These are phyloP conservation scores for Cladosporium sp. DNA, from an alignment of 2,329 filamentous ascomycete genomes.

Conservation along the genomic window DNA sequence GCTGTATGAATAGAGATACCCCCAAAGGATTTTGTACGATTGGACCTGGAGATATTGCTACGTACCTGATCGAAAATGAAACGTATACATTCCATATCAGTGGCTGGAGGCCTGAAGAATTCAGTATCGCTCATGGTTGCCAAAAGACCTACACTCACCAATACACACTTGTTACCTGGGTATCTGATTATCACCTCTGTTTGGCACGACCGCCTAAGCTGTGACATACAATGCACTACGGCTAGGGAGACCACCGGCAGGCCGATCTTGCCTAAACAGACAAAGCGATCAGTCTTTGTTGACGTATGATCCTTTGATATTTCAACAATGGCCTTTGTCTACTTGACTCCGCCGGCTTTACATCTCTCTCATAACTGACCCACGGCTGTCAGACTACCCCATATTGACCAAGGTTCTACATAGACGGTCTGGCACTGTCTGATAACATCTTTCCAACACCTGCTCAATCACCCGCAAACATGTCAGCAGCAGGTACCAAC, in stretches of 20 bases:
- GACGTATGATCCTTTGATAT: neutral
- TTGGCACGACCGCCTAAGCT: no score
- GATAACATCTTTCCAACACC: no score
- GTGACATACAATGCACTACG: no score
- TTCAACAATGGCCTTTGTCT: neutral
- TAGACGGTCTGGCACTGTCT: neutral
- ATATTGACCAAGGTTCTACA: no score
- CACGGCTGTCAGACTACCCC: no score
- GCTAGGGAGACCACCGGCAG: neutral
- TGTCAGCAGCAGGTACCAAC: neutral
- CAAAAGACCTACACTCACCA: no score
- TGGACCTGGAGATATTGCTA: neutral
- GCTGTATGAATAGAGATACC: slow-evolving; percentile 8
- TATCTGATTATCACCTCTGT: no score
- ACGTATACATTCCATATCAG: no score
- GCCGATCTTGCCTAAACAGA: neutral
- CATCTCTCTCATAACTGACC: neutral
- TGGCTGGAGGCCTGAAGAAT: no score
- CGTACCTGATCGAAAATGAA: no score
- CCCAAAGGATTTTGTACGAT: neutral
- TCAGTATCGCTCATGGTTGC: no score
- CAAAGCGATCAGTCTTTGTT: neutral
- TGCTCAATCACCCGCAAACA: neutral
- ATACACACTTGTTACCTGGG: no score
- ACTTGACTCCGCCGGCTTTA: neutral